Percentiles rank a stretch among this genome's conserved stretches.
Conservation (phyloP, 345 rosid genomes). For the Euphorbia peplus region DNA sequence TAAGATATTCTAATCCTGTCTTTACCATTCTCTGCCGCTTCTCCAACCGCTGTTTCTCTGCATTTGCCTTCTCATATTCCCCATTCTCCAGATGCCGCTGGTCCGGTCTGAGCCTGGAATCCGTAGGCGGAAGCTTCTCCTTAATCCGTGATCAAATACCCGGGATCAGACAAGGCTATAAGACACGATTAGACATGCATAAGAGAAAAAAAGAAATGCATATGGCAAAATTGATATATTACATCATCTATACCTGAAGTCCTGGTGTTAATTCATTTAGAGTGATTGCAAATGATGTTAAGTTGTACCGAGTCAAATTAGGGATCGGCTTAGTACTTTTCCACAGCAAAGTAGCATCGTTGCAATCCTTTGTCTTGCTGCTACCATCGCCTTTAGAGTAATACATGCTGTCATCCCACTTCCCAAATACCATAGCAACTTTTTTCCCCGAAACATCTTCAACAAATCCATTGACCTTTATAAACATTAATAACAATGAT, state of each 20-base stretch:
- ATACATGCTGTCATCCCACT: conserved; percentile 91
- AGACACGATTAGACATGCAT: conserved; percentile 44
- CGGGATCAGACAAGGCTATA: conserved; percentile 49
- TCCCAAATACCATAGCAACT: conserved; percentile 78
- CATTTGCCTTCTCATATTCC: conserved; percentile 91
- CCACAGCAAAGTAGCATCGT: conserved; percentile 70
- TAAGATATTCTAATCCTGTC: not conserved
- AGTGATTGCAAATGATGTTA: conserved; percentile 89
- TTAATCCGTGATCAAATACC: conserved; percentile 71
- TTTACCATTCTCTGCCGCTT: conserved; percentile 90
- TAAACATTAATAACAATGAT: not conserved
- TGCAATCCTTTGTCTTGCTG: conserved; percentile 56
- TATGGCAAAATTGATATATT: conserved; percentile 23
- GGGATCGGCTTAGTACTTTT: conserved; percentile 66
- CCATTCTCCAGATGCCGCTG: conserved; percentile 96
- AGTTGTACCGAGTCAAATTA: conserved; percentile 84
- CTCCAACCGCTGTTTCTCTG: conserved; percentile 88
- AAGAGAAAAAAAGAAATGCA: conserved; percentile 27
- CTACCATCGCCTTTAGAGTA: conserved; percentile 50
- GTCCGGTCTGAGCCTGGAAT: conserved; percentile 95
- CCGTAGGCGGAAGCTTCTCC: conserved; percentile 98
- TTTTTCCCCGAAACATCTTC: conserved; percentile 66
- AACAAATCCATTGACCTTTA: conserved; percentile 81
- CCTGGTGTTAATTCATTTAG: conserved; percentile 93
- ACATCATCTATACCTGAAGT: conserved; percentile 64